These are phyloP conservation scores for Hypoxylon sp. DNA, from an alignment of 2,329 filamentous ascomycete species.

Conservation along the genomic window DNA sequence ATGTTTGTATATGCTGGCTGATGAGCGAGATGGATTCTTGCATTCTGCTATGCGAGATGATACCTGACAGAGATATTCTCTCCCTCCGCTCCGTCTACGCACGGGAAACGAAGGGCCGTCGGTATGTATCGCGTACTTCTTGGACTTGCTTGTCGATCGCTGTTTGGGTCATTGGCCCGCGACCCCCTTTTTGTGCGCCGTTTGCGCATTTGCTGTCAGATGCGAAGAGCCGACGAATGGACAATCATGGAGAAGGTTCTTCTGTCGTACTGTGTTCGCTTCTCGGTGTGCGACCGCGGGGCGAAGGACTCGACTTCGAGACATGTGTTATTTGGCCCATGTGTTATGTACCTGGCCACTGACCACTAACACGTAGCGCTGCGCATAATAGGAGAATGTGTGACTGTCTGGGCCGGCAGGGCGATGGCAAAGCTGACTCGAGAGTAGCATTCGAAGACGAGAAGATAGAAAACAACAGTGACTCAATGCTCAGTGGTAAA, in stretches of 20 bases:
- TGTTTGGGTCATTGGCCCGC: conserved; percentile 33
- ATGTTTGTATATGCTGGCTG: conserved; percentile 28
- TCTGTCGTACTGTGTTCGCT: conserved; percentile 30
- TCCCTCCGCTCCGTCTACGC: conserved; percentile 8
- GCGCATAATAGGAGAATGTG: background rate
- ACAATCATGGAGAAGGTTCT: conserved; percentile 16
- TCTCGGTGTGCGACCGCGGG: conserved; percentile 32
- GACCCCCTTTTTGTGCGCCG: conserved; percentile 27
- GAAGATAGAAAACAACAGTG: background rate
- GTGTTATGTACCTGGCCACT: too few relatives aligned
- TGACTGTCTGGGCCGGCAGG: conserved; percentile 2
- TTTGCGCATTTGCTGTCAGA: conserved; percentile 33
- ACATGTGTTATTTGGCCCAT: too few relatives aligned
- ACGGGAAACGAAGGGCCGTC: conserved; percentile 2
- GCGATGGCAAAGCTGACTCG: background rate
- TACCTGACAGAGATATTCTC: conserved; percentile 20
- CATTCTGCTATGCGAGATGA: conserved; percentile 29
- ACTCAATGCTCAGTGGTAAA: too few relatives aligned
- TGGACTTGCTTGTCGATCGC: conserved; percentile 32
- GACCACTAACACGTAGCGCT: too few relatives aligned
- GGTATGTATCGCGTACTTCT: conserved; percentile 3
- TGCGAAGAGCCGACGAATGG: conserved; percentile 33
- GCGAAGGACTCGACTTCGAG: conserved; percentile 35
- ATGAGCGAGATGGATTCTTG: conserved; percentile 34
- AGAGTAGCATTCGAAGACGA: background rate